phyloP scores from a whole-genome alignment of 768 basidiomycete species.

The Coprinopsis cinerea region DNA sequence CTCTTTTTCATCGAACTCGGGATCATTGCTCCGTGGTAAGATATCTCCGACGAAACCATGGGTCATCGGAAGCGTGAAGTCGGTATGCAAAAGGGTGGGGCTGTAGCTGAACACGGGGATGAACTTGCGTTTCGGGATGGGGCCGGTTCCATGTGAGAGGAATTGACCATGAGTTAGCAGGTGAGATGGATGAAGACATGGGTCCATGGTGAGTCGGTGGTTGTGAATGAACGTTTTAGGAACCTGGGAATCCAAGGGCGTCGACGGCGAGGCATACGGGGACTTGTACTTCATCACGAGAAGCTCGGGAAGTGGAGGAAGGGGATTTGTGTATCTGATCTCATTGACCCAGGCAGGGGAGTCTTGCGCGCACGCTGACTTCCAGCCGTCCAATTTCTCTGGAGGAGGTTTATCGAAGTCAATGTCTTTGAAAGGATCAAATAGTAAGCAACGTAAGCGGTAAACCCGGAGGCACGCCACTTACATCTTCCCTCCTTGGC shows the following conservation, averaged over 20 bases:
- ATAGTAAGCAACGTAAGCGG: not conserved
- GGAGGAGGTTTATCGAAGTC: slow-evolving; percentile 27
- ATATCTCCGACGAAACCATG: slow-evolving; percentile 39
- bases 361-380: slow-evolving; percentile 31
- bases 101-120: slow-evolving; percentile 49
- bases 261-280: slow-evolving; percentile 19
- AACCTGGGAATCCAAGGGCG: slow-evolving; percentile 9
- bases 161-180: slow-evolving; percentile 44
- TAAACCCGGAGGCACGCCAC: slow-evolving; percentile 6
- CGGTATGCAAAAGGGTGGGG: slow-evolving; percentile 42
- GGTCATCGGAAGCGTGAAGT: slow-evolving; percentile 42
- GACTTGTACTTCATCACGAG: not conserved
- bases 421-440: slow-evolving; percentile 17
- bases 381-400: slow-evolving; percentile 30
- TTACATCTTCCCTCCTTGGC: slow-evolving; percentile 22
- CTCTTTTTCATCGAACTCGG: slow-evolving; percentile 53
- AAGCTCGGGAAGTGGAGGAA: not conserved
- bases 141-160: slow-evolving; percentile 42
- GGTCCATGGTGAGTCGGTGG: slow-evolving; percentile 39
- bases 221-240: slow-evolving; percentile 20
- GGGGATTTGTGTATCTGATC: not conserved
- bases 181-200: slow-evolving; percentile 37
- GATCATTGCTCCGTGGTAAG: slow-evolving; percentile 34
- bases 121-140: slow-evolving; percentile 32
- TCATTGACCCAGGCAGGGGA: slow-evolving; percentile 27